These are phyloP conservation scores for Durio zibethinus DNA, from an alignment of 345 rosid genomes.

Conservation along the genomic window DNA sequence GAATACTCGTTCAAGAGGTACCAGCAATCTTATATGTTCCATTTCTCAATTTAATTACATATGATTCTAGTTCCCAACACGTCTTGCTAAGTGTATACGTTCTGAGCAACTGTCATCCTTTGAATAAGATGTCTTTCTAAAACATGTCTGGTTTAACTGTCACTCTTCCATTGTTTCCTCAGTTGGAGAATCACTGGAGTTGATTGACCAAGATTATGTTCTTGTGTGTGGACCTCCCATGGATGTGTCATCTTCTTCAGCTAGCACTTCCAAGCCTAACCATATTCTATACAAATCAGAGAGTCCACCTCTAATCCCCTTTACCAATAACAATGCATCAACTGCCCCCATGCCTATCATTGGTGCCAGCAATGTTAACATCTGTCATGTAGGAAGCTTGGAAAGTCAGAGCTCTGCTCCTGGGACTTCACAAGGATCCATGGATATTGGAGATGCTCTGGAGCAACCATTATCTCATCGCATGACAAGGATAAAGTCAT, in stretches of 20 bases:
- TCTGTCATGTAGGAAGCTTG: slow-evolving; percentile 48
- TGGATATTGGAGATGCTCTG: slow-evolving; percentile 61
- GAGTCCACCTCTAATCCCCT: slow-evolving; percentile 44
- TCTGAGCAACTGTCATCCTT: neutral
- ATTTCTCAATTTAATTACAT: slow-evolving; percentile 11
- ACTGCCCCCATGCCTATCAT: slow-evolving; percentile 68
- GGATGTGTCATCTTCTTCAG: slow-evolving; percentile 56
- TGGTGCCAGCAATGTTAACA: slow-evolving; percentile 39
- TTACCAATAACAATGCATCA: slow-evolving; percentile 30
- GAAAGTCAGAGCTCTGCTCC: slow-evolving; percentile 64
- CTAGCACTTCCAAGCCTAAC: slow-evolving; percentile 56
- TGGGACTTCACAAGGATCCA: slow-evolving; percentile 78
- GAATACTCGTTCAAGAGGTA: slow-evolving; percentile 53
- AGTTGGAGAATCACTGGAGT: slow-evolving; percentile 74
- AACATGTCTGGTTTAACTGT: slow-evolving; percentile 9
- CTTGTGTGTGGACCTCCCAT: slow-evolving; percentile 77
- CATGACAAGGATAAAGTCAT: slow-evolving; percentile 73
- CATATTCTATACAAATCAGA: slow-evolving; percentile 45
- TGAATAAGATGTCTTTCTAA: neutral
- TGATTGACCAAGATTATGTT: slow-evolving; percentile 88
- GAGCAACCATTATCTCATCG: slow-evolving; percentile 72
- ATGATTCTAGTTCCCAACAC: neutral
- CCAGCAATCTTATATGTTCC: slow-evolving; percentile 15
- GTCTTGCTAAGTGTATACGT: neutral
- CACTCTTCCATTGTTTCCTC: slow-evolving; percentile 16